phyloP scores from a whole-genome alignment of 345 rosid species.

The Salix caprea region DNA sequence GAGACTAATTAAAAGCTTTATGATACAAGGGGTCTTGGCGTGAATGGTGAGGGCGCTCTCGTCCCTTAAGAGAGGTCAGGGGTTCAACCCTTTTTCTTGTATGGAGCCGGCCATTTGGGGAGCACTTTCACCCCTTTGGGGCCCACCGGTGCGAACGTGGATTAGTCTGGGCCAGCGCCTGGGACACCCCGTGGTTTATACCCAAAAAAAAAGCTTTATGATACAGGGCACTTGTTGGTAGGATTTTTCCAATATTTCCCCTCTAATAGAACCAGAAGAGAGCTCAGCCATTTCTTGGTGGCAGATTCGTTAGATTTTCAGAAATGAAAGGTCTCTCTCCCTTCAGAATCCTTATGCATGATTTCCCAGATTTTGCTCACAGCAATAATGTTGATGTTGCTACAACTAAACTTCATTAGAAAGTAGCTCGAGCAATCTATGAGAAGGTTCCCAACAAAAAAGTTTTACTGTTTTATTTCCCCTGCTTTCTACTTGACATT shows the following conservation, averaged over 20 bases:
- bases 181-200: no score
- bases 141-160: no score
- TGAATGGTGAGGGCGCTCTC: no score
- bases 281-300: neutral
- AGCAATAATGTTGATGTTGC: neutral
- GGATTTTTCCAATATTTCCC: neutral
- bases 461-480: neutral
- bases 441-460: neutral
- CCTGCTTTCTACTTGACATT: neutral
- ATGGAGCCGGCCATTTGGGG: no score
- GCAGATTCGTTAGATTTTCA: neutral
- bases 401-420: neutral
- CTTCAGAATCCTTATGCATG: neutral
- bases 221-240: conserved; percentile 73
- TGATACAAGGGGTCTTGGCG: conserved; percentile 92
- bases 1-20: conserved; percentile 8
- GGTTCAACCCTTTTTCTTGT: no score
- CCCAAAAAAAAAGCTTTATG: conserved; percentile 15
- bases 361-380: neutral
- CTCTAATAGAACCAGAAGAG: conserved; percentile 13
- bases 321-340: neutral
- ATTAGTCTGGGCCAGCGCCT: no score
- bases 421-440: neutral
- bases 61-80: no score
- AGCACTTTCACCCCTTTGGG: no score